A percentile compares a stretch with the other conserved stretches of the same genome.
Conservation (phyloP, 352 stramenopile species). For the Bremia lactucae region DNA sequence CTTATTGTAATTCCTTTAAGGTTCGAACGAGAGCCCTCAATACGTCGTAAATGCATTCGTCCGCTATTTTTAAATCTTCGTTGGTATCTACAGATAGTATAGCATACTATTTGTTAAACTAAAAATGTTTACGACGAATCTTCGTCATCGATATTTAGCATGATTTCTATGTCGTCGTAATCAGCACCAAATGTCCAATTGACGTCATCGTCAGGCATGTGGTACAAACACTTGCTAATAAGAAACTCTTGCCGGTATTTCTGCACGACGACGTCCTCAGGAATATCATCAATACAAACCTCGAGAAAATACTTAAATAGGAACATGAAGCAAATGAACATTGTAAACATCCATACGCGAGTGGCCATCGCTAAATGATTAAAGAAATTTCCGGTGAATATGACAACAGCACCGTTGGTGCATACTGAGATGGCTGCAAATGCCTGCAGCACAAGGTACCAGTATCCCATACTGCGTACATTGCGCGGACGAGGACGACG, state of each 20-base stretch:
- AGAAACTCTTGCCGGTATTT: slow-evolving; percentile 74
- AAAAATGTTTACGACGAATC: slow-evolving; percentile 37
- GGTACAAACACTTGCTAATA: slow-evolving; percentile 79
- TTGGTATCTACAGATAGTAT: too few species aligned
- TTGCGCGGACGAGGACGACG: slow-evolving; percentile 70
- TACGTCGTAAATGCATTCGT: too few species aligned
- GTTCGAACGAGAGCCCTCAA: too few species aligned
- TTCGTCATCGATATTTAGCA: slow-evolving; percentile 46
- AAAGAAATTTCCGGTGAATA: slow-evolving; percentile 86
- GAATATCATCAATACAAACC: slow-evolving; percentile 61
- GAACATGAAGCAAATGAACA: slow-evolving; percentile 75
- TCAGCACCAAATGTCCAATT: slow-evolving; percentile 23
- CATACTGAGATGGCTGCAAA: slow-evolving; percentile 87
- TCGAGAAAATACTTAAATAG: slow-evolving; percentile 76
- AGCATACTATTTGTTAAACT: too few species aligned
- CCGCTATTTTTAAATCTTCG: too few species aligned
- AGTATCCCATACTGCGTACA: slow-evolving; percentile 87
- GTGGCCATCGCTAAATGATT: slow-evolving; percentile 36
- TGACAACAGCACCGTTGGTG: slow-evolving; percentile 89
- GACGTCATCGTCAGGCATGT: slow-evolving; percentile 68
- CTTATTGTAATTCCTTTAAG: too few species aligned
- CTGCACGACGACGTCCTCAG: slow-evolving; percentile 62
- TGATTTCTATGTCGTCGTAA: slow-evolving; percentile 31
- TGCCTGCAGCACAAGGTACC: slow-evolving; percentile 83
- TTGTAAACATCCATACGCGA: slow-evolving; percentile 71